Evolutionary conservation across 257 asterid species (phyloP), one percentile per base, ranked within the genome.

Genomic region (Fraxinus quadrangulata): DNA sequence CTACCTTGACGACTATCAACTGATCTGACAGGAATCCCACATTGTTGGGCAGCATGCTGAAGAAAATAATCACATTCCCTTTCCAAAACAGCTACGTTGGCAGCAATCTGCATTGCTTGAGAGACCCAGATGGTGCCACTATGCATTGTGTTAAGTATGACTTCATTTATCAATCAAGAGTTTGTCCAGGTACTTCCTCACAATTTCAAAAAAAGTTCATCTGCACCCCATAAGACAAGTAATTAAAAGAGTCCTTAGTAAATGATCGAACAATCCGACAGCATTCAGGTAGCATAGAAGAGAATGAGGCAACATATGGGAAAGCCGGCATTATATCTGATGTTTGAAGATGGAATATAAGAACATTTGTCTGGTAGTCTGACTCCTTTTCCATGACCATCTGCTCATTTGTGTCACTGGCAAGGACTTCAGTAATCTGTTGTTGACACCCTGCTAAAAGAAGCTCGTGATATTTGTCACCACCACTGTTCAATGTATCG

Each of bases 51-150:
- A 2, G 99, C 97, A 79, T 91, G 97, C 77, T 92, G 98, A 85
- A 94, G 90, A 70, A 92, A 94, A 86, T 90, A 91, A 80, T 94
- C 97, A 21, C 98, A 91, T 2, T 97, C 99, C 82, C 96, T 81
- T 83, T 91, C 99, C 1, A 92, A 76, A 82, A 91, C 97, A 30
- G 99, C 77, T 78, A 91, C 87, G 70, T 94, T 92, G 3, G 99
- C 99, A 67, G 99, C 97, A 75, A 92, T 91, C 84, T 93, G 98
- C 99, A 94, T 91, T 10, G 99, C 99, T 74, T 89, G 96, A 78
- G 98, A 87, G 11, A 92, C 98, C 59, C 92, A 89, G 0, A 89
- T 92, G 5, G 86, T 80, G 14, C 90, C 91, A 6, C 92, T 86
- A 74, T 85, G 87, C 68, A 92, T 89, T 11, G 88, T 86, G 61